Base-by-base conservation (phyloP, 352 stramenopile genomes). In the Phytophthora cryptogea region DNA sequence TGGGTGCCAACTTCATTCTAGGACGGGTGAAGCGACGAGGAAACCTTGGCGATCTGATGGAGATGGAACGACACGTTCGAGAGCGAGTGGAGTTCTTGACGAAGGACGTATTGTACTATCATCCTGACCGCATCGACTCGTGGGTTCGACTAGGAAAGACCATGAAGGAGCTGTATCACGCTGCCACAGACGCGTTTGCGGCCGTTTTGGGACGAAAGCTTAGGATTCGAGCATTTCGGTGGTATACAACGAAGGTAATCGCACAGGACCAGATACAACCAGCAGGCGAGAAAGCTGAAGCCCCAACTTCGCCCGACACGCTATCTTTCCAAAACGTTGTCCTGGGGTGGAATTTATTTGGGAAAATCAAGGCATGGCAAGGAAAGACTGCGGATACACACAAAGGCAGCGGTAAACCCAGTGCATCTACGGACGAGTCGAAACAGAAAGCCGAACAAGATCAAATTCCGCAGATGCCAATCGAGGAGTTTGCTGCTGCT, bases 1-100 rank as follows among this genome's bases (percentile, higher is more conserved):
- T 92, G 30, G 83, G 78, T 14, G 83, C 84, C 16, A 90, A 90
- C n/a, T 87, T 73, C 54, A 86, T 89, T 36, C 57, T 92, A 27
- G 56, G 65, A 37, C 77, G 83, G 16, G 82, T 81, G 3, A 80
- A 80, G 28, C 76, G 78, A 17, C 66, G 83, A 27, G 81, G 80
- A 53, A 89, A 88, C 32, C 54, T 86, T 13, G 44, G 28, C 1
- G 83, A 92, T 20, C 47, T 92, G 26, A 70, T 72, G 23, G 75
- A 89, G 20, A 75, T 90, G 68, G 83, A 92, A 51, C 52, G 58
- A 7, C 68, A 77, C 8, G 68, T 88, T 10, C 79, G 83, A 56
- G 76, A 87, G 32, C 72, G 80, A 3, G 64, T 86, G 5, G 69
- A 73, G 10, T 89, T 76, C 33, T 62, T 92, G 44, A 67, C 70